phyloP scores from a whole-genome alignment of 2,329 filamentous ascomycete species.

The Chaetomiaceae sp. region DNA sequence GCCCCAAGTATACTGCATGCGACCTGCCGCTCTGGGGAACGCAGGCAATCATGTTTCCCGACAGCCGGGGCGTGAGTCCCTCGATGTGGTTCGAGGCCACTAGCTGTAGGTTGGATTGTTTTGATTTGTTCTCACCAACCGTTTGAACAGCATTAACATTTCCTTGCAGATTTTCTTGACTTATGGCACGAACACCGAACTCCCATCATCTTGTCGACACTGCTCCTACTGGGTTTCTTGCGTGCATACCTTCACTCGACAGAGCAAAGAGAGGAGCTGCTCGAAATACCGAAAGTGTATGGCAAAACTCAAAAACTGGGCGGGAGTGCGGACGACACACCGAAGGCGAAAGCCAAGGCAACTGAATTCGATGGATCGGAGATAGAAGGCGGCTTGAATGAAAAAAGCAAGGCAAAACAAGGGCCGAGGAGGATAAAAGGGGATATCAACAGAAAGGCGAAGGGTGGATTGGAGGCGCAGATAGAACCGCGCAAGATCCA shows the following conservation, averaged over 20 bases:
- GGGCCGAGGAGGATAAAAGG: conserved; percentile 44
- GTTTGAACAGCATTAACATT: conserved; percentile 7
- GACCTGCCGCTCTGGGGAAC: background rate
- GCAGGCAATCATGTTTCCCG: conserved; percentile 12
- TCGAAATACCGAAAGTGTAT: conserved; percentile 34
- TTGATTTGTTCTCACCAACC: background rate
- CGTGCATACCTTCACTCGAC: conserved; percentile 39
- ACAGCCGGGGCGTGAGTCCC: conserved; percentile 11
- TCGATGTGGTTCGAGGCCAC: conserved; percentile 6
- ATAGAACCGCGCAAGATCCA: conserved; percentile 47
- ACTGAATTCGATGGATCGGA: conserved; percentile 1
- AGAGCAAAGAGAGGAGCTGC: conserved; percentile 30
- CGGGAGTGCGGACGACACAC: conserved; percentile 8
- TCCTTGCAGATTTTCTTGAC: conserved; percentile 20
- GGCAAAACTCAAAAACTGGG: conserved; percentile 8
- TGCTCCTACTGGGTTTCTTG: conserved; percentile 34
- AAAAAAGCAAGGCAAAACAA: conserved; percentile 30
- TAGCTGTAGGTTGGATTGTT: conserved; percentile 7
- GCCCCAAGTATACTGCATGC: background rate
- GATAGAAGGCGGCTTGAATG: background rate
- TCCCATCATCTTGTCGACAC: conserved; percentile 36
- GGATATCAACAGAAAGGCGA: conserved; percentile 31
- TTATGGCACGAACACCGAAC: conserved; percentile 43
- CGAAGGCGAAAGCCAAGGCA: conserved; percentile 14
- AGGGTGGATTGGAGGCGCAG: conserved; percentile 19